Evolutionary conservation across 345 rosid genomes (phyloP).

Genomic region (Citrus hindsii): DNA sequence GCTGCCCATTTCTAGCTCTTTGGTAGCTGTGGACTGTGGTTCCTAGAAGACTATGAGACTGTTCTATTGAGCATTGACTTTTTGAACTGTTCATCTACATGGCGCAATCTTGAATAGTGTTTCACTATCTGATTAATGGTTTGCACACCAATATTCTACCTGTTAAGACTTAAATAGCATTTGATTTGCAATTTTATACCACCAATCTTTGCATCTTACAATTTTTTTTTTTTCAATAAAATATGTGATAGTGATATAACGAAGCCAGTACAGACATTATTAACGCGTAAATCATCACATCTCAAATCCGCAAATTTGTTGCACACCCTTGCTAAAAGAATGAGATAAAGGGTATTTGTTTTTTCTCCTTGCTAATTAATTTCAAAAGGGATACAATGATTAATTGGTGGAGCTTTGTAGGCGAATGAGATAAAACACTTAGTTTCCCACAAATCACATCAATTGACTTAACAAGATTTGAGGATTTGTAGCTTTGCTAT

Average conservation of each 20-base stretch:
- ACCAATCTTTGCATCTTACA: no score
- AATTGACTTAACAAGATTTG: slow-evolving; percentile 22
- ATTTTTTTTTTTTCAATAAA: no score
- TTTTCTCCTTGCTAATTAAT: neutral
- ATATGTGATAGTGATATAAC: no score
- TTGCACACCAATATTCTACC: neutral
- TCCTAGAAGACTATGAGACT: slow-evolving; percentile 3
- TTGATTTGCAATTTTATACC: neutral
- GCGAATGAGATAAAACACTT: slow-evolving; percentile 4
- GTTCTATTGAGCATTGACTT: slow-evolving; percentile 4
- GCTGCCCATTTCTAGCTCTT: slow-evolving; percentile 19
- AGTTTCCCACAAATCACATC: slow-evolving; percentile 32
- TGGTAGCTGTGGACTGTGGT: slow-evolving; percentile 10
- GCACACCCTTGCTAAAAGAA: neutral
- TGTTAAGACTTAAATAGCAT: no score
- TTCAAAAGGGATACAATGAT: neutral
- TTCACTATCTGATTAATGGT: neutral
- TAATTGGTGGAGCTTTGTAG: neutral
- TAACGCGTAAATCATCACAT: neutral
- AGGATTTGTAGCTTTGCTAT: slow-evolving; percentile 21
- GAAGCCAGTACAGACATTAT: no score
- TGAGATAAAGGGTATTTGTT: neutral
- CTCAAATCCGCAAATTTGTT: neutral
- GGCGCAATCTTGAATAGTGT: neutral
- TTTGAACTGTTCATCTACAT: neutral